phyloP scores from a whole-genome alignment of 768 basidiomycete species.

The Rhodocollybia butyracea region DNA sequence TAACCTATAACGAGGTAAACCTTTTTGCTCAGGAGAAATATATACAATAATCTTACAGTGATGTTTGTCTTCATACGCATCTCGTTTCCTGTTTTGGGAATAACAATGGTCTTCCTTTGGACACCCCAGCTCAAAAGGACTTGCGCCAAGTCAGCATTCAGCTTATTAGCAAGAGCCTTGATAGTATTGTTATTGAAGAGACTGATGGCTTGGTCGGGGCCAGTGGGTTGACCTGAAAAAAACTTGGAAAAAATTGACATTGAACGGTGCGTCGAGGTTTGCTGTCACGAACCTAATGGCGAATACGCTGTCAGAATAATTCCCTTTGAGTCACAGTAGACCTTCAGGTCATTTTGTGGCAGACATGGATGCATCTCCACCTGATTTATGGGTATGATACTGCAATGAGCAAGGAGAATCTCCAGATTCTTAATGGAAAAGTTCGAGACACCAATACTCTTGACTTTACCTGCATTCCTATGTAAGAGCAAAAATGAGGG shows the following conservation, averaged over 20 bases:
- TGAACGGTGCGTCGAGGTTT: slow-evolving; percentile 7
- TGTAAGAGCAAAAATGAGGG: no score
- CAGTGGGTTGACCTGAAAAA: slow-evolving; percentile 6
- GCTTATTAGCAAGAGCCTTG: slow-evolving; percentile 36
- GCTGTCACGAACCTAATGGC: slow-evolving; percentile 36
- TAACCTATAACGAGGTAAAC: slow-evolving; percentile 25
- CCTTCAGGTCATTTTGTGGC: slow-evolving; percentile 45
- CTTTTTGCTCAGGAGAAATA: not conserved
- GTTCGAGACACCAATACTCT: slow-evolving; percentile 1
- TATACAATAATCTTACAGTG: slow-evolving; percentile 23
- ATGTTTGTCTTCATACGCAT: slow-evolving; percentile 48
- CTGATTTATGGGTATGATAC: slow-evolving; percentile 38
- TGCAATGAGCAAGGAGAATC: slow-evolving; percentile 11
- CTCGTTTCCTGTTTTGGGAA: slow-evolving; percentile 44
- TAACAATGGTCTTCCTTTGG: slow-evolving; percentile 54
- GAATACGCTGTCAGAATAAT: slow-evolving; percentile 56
- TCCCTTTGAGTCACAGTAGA: slow-evolving; percentile 38
- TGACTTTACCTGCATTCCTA: slow-evolving; percentile 1
- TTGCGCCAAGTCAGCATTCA: slow-evolving; percentile 36
- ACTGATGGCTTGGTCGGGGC: slow-evolving; percentile 16
- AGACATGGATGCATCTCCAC: slow-evolving; percentile 59
- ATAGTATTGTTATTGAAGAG: slow-evolving; percentile 34
- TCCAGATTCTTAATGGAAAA: slow-evolving; percentile 5
- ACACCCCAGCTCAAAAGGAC: slow-evolving; percentile 53
- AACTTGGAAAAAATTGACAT: not conserved